Base-by-base conservation (phyloP, 495 filamentous ascomycete species). In the Podospora didyma region DNA sequence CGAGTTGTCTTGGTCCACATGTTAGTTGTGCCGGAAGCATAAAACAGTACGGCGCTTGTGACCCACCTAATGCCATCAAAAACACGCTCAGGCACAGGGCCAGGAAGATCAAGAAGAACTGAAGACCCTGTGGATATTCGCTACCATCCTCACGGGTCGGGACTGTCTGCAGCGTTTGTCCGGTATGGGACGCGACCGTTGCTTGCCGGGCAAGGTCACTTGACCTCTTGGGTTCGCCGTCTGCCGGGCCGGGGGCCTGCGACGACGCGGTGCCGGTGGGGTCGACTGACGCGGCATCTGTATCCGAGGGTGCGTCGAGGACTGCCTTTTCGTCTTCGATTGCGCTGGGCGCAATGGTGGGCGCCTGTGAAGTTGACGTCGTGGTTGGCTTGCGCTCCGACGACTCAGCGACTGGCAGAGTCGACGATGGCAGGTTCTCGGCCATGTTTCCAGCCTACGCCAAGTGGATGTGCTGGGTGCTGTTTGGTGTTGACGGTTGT, bases 31-130 rank as follows among this genome's bases (percentile, higher is more conserved):
- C 5, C 14, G 45, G n/a, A 7, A n/a, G 2, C 4, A 6, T 7
- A 17, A 2, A 26, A 21, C 24, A 5, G n/a, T 10, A 26, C 39
- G 39, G n/a, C 9, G 16, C 37, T 42, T 42, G 16, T 16, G 7
- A 51, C 60, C 2, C 26, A 68, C 66, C 67, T 2, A 87, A 71
- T 19, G 84, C 82, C 57, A 82, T 75, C 22, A 84, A 65, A 60
- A 87, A 86, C 6, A 84, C 76, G 16, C 72, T 73, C 31, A 80
- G 63, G 62, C 77, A 80, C 45, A 83, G 61, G 11, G 80, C 77
- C 6, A 77, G 60, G 16, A 72, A 67, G 44, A 82, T 81, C n/a
- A 80, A 58, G 22, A 22, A 46, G 10, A 82, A 69, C 62, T 75
- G 78, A 45, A 72, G 9, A 42, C 79, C 79, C 3, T 66, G 67